phyloP scores from a whole-genome alignment of 2,329 filamentous ascomycete species.

The Nothophaeocryptopus gaeumannii region DNA sequence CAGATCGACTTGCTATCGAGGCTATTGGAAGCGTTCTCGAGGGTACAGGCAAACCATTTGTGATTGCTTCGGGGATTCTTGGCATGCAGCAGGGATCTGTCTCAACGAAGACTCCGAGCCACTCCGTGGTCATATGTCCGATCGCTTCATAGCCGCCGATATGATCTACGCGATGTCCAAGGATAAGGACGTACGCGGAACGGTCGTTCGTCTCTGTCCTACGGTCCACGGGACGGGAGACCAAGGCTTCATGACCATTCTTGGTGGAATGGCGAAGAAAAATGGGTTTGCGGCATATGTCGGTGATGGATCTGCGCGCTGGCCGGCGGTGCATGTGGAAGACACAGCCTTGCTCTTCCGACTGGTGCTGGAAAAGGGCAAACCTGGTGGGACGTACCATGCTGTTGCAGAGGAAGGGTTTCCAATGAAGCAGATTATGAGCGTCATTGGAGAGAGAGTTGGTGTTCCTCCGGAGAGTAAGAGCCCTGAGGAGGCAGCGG shows the following conservation, averaged over 20 bases:
- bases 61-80: slow-evolving; percentile 38
- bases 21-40: slow-evolving; percentile 39
- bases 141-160: slow-evolving; percentile 8
- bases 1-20: slow-evolving; percentile 39
- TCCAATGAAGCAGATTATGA: slow-evolving; percentile 14
- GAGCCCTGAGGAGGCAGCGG: slow-evolving; percentile 30
- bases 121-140: slow-evolving; percentile 3
- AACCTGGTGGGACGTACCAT: slow-evolving; percentile 40
- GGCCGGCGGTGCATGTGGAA: slow-evolving; percentile 41
- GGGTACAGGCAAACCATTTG: slow-evolving; percentile 38
- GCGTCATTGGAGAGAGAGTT: slow-evolving; percentile 9
- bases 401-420: slow-evolving; percentile 29
- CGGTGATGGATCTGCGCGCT: slow-evolving; percentile 31
- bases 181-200: slow-evolving; percentile 37
- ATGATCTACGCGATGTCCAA: slow-evolving; percentile 15
- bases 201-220: slow-evolving; percentile 41
- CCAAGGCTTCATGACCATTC: slow-evolving; percentile 37
- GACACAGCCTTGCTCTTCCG: slow-evolving; percentile 46
- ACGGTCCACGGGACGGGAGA: slow-evolving; percentile 47
- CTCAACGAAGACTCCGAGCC: slow-evolving; percentile 14
- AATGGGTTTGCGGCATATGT: slow-evolving; percentile 34
- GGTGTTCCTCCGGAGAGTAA: slow-evolving; percentile 14
- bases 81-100: slow-evolving; percentile 6
- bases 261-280: slow-evolving; percentile 34
- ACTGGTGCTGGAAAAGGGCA: slow-evolving; percentile 37